phyloP scores from a whole-genome alignment of 345 rosid genomes.

The Citrus maxima region DNA sequence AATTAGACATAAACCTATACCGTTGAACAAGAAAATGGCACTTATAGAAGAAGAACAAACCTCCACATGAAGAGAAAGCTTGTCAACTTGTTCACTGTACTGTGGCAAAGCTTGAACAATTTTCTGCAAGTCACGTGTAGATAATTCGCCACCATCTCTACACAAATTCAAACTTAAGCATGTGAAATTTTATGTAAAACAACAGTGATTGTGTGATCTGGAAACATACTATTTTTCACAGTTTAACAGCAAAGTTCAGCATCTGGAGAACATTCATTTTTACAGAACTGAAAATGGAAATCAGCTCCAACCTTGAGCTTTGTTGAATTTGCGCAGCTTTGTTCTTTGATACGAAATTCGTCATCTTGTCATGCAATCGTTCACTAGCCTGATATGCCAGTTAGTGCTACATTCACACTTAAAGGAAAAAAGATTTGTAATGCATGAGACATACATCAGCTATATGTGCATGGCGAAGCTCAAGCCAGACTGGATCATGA shows the following conservation, averaged over 20 bases:
- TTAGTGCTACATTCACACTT: conserved; percentile 13
- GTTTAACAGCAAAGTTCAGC: background rate
- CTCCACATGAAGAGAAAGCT: conserved; percentile 92
- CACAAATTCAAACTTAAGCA: conserved; percentile 17
- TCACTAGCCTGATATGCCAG: conserved; percentile 76
- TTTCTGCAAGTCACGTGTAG: conserved; percentile 90
- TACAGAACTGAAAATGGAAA: background rate
- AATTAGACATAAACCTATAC: background rate
- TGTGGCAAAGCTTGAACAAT: conserved; percentile 93
- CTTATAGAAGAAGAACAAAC: conserved; percentile 37
- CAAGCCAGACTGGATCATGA: conserved; percentile 89
- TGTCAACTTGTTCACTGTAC: conserved; percentile 78
- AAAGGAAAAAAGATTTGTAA: conserved; percentile 14
- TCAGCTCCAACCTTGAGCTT: conserved; percentile 40
- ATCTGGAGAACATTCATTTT: background rate
- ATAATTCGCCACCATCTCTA: conserved; percentile 81
- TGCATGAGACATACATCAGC: conserved; percentile 65
- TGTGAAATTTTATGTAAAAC: background rate
- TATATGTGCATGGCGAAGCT: conserved; percentile 88
- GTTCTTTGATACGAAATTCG: conserved; percentile 77
- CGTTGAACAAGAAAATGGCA: conserved; percentile 4
- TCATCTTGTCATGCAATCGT: conserved; percentile 85
- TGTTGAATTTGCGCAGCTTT: conserved; percentile 87
- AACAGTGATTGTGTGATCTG: background rate
- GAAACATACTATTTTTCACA: background rate